A percentile compares a stretch with the other conserved stretches of the same genome.
Evolutionary conservation across 2,329 filamentous ascomycete species (phyloP).

Genomic region (Ascochyta koolunga): DNA sequence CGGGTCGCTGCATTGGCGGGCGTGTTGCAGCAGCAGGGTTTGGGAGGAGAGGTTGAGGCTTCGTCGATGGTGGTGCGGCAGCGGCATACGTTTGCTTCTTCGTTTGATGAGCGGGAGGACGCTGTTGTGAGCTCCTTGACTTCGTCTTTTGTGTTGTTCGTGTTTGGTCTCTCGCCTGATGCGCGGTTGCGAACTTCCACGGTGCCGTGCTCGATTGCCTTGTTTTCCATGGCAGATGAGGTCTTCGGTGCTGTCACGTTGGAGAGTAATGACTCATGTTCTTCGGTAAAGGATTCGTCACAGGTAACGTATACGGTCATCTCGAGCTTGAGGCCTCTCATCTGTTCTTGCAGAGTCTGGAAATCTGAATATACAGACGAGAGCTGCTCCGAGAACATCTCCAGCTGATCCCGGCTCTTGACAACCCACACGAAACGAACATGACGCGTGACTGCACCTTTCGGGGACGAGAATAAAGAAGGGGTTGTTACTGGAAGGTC

Average conservation of each 20-base stretch:
- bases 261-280: conserved; percentile 43
- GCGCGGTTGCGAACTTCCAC: conserved; percentile 27
- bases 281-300: conserved; percentile 55
- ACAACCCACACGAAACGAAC: conserved; percentile 66
- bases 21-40: conserved; percentile 25
- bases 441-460: conserved; percentile 53
- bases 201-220: conserved; percentile 17
- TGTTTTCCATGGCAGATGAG: background rate
- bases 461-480: conserved; percentile 27
- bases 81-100: conserved; percentile 52
- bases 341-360: conserved; percentile 44
- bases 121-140: conserved; percentile 7
- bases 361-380: conserved; percentile 53
- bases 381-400: conserved; percentile 61
- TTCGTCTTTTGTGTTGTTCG: conserved; percentile 26
- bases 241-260: conserved; percentile 28
- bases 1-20: background rate
- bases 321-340: conserved; percentile 54
- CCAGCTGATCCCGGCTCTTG: conserved; percentile 59
- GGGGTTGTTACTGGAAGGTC: conserved; percentile 2
- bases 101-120: background rate
- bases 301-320: conserved; percentile 63
- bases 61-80: conserved; percentile 56
- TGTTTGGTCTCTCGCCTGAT: conserved; percentile 19
- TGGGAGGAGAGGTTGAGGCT: conserved; percentile 12